Evolutionary conservation across 257 asterid genomes (phyloP).

Genomic region (Linaria vulgaris): DNA sequence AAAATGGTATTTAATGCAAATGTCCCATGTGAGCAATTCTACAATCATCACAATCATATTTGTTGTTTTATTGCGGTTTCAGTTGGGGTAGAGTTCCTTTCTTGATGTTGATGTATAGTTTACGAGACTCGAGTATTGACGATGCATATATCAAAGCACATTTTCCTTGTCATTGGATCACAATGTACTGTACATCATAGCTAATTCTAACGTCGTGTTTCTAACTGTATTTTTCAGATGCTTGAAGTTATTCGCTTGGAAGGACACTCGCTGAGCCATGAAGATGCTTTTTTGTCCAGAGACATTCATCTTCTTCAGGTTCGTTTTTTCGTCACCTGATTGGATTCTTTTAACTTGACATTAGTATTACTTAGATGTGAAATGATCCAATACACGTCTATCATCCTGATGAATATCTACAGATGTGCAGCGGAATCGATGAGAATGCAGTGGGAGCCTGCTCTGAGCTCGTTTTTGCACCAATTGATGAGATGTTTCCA

Average conservation of each 20-base stretch:
- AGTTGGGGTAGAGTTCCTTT: background rate
- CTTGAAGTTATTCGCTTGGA: constrained; percentile 98
- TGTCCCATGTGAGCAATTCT: background rate
- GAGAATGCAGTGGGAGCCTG: constrained; percentile 88
- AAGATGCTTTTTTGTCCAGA: constrained; percentile 78
- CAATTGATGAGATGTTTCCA: constrained; percentile 94
- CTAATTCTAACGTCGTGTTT: background rate
- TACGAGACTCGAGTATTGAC: background rate
- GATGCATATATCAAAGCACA: background rate
- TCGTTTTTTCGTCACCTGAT: constrained; percentile 17
- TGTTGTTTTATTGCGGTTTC: no score
- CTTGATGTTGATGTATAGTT: background rate
- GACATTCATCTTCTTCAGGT: constrained; percentile 95
- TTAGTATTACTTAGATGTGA: background rate
- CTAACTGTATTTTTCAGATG: constrained; percentile 43
- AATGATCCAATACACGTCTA: constrained; percentile 18
- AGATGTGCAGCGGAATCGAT: constrained; percentile 95
- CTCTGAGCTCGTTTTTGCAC: constrained; percentile 94
- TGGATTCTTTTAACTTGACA: constrained; percentile 1
- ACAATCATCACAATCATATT: no score
- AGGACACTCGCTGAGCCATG: constrained; percentile 74
- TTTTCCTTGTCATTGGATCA: constrained; percentile 6
- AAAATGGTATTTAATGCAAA: background rate
- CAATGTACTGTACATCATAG: background rate
- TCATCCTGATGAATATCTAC: constrained; percentile 25